A percentile compares a stretch with the other conserved stretches of the same genome.
phyloP scores from a whole-genome alignment of 352 stramenopile species.

The Globisporangium paroecandrum region DNA sequence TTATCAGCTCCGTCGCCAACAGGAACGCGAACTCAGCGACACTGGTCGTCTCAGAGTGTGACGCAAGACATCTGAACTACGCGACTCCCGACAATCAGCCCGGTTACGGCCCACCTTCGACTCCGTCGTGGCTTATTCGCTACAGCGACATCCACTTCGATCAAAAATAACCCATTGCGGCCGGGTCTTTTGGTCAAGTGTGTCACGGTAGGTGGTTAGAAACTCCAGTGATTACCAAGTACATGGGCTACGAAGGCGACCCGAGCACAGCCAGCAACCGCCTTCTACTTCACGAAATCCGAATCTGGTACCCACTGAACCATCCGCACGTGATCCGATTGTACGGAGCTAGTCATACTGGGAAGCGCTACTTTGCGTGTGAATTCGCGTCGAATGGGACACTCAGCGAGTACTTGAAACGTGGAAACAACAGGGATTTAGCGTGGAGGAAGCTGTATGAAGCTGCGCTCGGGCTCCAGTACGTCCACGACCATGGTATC shows the following conservation, averaged over 20 bases:
- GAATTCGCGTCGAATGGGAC: constrained; percentile 28
- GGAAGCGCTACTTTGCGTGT: constrained; percentile 29
- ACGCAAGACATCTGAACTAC: neutral
- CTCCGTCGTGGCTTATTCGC: constrained; percentile 29
- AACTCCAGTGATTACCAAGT: constrained; percentile 35
- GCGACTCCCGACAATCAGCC: neutral
- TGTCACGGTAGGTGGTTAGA: constrained; percentile 26
- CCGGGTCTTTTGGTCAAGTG: constrained; percentile 25
- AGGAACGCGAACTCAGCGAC: neutral
- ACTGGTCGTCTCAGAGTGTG: neutral
- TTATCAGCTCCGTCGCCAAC: neutral
- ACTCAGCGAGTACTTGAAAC: constrained; percentile 26
- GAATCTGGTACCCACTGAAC: constrained; percentile 27
- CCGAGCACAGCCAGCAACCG: neutral
- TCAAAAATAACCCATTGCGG: constrained; percentile 12
- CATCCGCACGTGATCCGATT: constrained; percentile 33
- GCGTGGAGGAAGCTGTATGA: constrained; percentile 15
- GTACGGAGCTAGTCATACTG: constrained; percentile 30
- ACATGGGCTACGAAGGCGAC: constrained; percentile 21
- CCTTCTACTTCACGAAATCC: constrained; percentile 25
- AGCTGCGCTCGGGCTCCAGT: constrained; percentile 25
- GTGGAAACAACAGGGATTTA: neutral
- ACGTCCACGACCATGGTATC: constrained; percentile 20
- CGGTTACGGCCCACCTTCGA: neutral
- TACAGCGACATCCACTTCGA: constrained; percentile 26